phyloP scores from a whole-genome alignment of 2,329 filamentous ascomycete species.

The Pseudomassariella vexata region DNA sequence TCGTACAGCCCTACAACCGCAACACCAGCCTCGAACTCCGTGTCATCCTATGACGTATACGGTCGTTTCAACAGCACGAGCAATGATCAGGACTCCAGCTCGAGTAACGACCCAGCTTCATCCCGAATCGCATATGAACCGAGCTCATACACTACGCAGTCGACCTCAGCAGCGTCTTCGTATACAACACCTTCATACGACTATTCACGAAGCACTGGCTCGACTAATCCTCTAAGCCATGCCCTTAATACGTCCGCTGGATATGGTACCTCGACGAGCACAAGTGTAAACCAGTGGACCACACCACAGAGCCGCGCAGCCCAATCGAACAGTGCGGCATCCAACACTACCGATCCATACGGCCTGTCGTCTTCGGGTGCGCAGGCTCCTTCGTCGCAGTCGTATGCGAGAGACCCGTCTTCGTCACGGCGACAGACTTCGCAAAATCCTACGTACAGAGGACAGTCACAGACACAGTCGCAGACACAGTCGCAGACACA shows the following conservation, averaged over 20 bases:
- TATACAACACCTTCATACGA: slow-evolving; percentile 21
- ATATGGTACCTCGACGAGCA: slow-evolving; percentile 12
- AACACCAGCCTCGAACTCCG: slow-evolving; percentile 14
- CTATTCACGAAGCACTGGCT: slow-evolving; percentile 15
- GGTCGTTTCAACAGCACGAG: slow-evolving; percentile 22
- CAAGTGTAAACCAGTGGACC: slow-evolving; percentile 18
- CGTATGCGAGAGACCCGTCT: slow-evolving; percentile 20
- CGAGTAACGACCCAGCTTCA: slow-evolving; percentile 8
- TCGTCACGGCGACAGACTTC: slow-evolving; percentile 17
- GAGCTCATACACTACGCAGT: slow-evolving; percentile 16
- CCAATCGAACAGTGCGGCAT: background rate
- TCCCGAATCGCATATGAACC: slow-evolving; percentile 21
- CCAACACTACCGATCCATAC: slow-evolving; percentile 14
- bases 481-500: slow-evolving; percentile 12
- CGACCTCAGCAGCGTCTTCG: slow-evolving; percentile 17
- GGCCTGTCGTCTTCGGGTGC: slow-evolving; percentile 12
- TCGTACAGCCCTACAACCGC: slow-evolving; percentile 21
- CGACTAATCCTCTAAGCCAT: slow-evolving; percentile 19
- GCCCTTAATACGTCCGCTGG: slow-evolving; percentile 14
- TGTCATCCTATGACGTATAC: slow-evolving; percentile 20
- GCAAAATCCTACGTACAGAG: slow-evolving; percentile 18
- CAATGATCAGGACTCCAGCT: slow-evolving; percentile 10
- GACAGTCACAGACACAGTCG: slow-evolving; percentile 20
- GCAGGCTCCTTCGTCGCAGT: slow-evolving; percentile 13
- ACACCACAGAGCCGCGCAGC: slow-evolving; percentile 5